Conservation (phyloP, 345 rosid genomes). For the Linum tenue region DNA sequence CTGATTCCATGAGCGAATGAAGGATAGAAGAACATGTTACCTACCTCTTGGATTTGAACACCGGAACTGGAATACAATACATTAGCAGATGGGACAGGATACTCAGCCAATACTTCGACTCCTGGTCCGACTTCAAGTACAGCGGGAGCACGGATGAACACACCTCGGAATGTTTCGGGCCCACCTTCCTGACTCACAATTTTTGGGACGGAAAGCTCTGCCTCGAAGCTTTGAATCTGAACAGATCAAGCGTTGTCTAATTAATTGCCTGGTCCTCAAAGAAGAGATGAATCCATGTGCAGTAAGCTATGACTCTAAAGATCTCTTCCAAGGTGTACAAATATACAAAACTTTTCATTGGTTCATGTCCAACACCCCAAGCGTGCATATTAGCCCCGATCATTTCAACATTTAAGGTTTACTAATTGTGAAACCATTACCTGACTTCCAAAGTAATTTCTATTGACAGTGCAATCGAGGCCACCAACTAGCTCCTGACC, state of each 20-base stretch:
- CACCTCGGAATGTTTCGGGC: slow-evolving; percentile 71
- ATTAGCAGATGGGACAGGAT: slow-evolving; percentile 53
- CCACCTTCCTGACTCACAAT: slow-evolving; percentile 83
- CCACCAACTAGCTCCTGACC: slow-evolving; percentile 93
- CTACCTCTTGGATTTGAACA: slow-evolving; percentile 75
- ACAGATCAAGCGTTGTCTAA: background rate
- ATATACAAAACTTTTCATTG: background rate
- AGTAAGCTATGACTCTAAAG: background rate
- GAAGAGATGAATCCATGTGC: background rate
- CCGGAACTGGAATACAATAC: slow-evolving; percentile 66
- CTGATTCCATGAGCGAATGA: background rate
- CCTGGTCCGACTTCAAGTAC: slow-evolving; percentile 69
- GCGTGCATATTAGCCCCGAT: background rate
- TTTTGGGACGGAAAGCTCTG: slow-evolving; percentile 60
- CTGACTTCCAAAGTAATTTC: slow-evolving; percentile 96
- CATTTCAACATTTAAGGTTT: background rate
- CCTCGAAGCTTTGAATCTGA: slow-evolving; percentile 94
- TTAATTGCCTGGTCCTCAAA: background rate
- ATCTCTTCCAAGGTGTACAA: background rate
- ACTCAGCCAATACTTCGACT: slow-evolving; percentile 81
- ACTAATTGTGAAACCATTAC: slow-evolving; percentile 20
- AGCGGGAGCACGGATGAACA: slow-evolving; percentile 96
- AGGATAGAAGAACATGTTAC: slow-evolving; percentile 4
- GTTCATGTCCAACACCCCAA: background rate
- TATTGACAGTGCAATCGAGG: slow-evolving; percentile 72